Percentiles rank a stretch among this genome's conserved stretches.
Conservation (phyloP, 495 filamentous ascomycete species). For the Penicillium samsonianum region DNA sequence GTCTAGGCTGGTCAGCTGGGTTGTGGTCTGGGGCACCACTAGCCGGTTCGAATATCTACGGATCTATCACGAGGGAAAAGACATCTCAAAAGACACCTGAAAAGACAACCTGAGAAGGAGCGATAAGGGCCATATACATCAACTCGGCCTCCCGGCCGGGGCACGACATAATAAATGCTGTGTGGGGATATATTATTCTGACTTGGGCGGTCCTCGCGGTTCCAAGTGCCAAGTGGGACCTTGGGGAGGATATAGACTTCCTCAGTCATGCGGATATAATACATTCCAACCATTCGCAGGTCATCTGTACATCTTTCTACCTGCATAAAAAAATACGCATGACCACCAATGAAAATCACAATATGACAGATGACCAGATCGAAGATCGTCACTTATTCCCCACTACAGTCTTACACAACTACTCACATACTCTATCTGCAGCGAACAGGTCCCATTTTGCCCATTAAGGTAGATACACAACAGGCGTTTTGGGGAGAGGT, state of each 20-base stretch:
- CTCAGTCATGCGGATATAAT: neutral
- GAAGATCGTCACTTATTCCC: neutral
- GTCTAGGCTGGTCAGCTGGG: neutral
- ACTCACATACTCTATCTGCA: slow-evolving; percentile 10
- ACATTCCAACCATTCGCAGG: neutral
- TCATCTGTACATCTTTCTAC: neutral
- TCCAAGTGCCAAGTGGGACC: neutral
- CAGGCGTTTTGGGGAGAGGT: slow-evolving; percentile 24
- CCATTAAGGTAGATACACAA: slow-evolving; percentile 41
- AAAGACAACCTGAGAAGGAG: neutral
- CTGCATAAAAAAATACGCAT: neutral
- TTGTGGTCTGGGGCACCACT: too few species aligned
- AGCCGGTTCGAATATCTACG: too few species aligned
- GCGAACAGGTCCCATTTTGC: slow-evolving; percentile 36
- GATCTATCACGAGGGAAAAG: neutral
- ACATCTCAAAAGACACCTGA: neutral
- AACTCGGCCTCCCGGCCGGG: neutral
- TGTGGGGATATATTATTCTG: neutral
- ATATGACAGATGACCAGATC: neutral
- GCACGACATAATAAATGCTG: neutral
- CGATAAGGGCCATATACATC: neutral
- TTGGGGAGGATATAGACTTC: neutral
- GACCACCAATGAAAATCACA: neutral
- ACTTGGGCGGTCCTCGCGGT: neutral
- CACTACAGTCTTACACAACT: neutral